Evolutionary conservation across 2,329 filamentous ascomycete genomes (phyloP).

Genomic region (Sclerotinia minor): DNA sequence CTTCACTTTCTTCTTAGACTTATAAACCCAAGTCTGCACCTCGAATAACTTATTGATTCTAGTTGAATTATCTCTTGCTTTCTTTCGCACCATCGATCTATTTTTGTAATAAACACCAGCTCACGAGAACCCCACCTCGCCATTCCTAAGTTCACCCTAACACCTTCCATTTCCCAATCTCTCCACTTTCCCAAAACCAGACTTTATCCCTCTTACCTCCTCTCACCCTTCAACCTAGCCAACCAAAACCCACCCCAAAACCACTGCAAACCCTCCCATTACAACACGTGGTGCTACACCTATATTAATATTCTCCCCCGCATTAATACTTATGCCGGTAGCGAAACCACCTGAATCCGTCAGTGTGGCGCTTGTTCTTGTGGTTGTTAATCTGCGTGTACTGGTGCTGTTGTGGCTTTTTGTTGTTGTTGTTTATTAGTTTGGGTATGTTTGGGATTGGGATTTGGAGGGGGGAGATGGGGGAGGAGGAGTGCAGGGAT

Average conservation of each 20-base stretch:
- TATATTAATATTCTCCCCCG: neutral
- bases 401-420: slow-evolving; percentile 4
- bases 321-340: slow-evolving; percentile 8
- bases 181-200: neutral
- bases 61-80: neutral
- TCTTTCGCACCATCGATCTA: neutral
- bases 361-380: neutral
- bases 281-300: neutral
- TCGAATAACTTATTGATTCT: neutral
- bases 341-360: slow-evolving; percentile 9
- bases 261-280: neutral
- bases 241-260: slow-evolving; percentile 17
- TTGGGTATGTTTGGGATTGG: neutral
- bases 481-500: too few species aligned
- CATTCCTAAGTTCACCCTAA: neutral
- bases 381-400: slow-evolving; percentile 2
- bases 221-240: neutral
- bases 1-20: neutral
- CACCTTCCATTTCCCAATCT: neutral
- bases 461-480: neutral
- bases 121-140: too few species aligned
- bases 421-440: neutral
- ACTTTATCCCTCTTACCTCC: too few species aligned
- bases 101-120: too few species aligned
- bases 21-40: rapidly evolving